Percentiles rank a stretch among this genome's conserved stretches.
phyloP scores from a whole-genome alignment of 2,329 filamentous ascomycete genomes.

The Arthrinium puccinioides region DNA sequence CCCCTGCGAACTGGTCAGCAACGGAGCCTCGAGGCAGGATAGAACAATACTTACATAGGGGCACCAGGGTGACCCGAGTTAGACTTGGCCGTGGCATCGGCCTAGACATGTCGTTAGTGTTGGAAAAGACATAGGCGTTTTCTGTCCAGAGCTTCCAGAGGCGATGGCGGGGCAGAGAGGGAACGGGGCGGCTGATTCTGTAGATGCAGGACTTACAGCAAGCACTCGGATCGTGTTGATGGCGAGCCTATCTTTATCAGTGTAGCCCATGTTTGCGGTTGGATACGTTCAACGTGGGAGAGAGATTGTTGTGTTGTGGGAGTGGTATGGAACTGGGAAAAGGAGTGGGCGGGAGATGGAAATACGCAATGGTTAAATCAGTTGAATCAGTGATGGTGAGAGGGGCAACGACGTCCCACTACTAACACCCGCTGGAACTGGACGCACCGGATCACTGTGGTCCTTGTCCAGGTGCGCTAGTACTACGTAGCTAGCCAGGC shows the following conservation, averaged over 20 bases:
- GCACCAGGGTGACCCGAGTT: constrained; percentile 99
- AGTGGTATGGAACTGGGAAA: not conserved
- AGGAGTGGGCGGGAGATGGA: not conserved
- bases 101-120: constrained; percentile 46
- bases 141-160: constrained; percentile 5
- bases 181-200: no score
- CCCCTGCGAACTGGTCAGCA: constrained; percentile 38
- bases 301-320: constrained; percentile 1
- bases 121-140: not conserved
- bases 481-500: no score
- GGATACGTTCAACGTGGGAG: not conserved
- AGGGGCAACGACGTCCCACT: constrained; percentile 1
- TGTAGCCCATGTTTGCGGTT: constrained; percentile 70
- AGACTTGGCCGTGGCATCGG: constrained; percentile 92
- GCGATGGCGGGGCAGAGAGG: constrained; percentile 13
- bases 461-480: no score
- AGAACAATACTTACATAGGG: constrained; percentile 62
- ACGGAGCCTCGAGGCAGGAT: constrained; percentile 2
- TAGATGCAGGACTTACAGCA: constrained; percentile 77
- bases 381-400: not conserved
- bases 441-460: constrained; percentile 2
- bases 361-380: constrained; percentile 1
- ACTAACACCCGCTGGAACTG: not conserved
- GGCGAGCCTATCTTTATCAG: constrained; percentile 78
- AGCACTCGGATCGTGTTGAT: constrained; percentile 98